phyloP scores from a whole-genome alignment of 768 basidiomycete genomes.

The Mrakia gelida region DNA sequence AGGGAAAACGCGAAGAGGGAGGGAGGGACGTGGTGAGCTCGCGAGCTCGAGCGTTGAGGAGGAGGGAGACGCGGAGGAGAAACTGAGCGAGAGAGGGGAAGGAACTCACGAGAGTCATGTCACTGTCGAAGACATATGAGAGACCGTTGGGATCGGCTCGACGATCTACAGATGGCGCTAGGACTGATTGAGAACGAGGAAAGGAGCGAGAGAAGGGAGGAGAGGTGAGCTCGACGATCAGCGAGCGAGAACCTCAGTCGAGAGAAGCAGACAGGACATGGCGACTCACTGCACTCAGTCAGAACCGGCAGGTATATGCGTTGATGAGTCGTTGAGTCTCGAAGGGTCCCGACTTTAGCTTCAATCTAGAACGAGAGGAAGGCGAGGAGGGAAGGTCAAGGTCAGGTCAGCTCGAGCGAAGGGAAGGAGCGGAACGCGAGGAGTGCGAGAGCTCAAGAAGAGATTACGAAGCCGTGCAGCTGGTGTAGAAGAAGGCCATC shows the following conservation, averaged over 20 bases:
- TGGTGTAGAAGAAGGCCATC: too few relatives aligned
- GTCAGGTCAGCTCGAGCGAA: neutral
- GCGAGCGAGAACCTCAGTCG: neutral
- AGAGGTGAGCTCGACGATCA: neutral
- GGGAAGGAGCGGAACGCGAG: neutral
- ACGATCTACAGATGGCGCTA: conserved; percentile 7
- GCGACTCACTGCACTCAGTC: conserved; percentile 73
- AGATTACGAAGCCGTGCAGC: too few relatives aligned
- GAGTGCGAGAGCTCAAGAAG: neutral
- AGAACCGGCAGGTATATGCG: conserved; percentile 66
- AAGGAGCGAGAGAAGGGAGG: neutral
- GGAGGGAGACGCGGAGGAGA: neutral
- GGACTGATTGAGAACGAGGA: neutral
- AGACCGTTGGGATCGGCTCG: neutral
- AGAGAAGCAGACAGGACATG: neutral
- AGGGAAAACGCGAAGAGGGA: neutral
- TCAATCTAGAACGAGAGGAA: conserved; percentile 51
- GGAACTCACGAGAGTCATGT: conserved; percentile 74
- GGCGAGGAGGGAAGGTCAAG: neutral
- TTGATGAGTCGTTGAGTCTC: conserved; percentile 55
- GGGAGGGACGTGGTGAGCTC: neutral
- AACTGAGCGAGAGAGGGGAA: neutral
- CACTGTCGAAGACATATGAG: conserved; percentile 55
- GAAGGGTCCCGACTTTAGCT: conserved; percentile 77
- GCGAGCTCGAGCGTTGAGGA: neutral